phyloP scores from a whole-genome alignment of 352 stramenopile species.

The Aphanomyces euteiches region DNA sequence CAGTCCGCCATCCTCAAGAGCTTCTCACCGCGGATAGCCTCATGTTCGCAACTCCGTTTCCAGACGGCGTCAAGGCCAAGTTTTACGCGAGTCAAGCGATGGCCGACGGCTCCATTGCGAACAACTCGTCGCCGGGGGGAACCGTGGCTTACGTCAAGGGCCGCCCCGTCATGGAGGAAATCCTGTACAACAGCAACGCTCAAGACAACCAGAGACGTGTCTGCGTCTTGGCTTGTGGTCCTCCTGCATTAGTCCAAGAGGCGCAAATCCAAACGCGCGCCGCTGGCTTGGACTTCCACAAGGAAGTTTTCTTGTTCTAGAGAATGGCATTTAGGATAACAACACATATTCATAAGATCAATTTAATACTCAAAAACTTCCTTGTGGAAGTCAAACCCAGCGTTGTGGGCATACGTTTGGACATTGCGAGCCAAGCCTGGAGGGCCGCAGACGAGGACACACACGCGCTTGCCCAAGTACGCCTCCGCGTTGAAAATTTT shows the following conservation, averaged over 20 bases:
- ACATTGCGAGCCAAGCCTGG: conserved; percentile 67
- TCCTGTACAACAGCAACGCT: conserved; percentile 58
- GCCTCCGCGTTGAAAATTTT: conserved; percentile 67
- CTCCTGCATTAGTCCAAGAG: conserved; percentile 63
- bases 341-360: background rate
- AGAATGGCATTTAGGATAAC: background rate
- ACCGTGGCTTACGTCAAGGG: conserved; percentile 48
- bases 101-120: conserved; percentile 44
- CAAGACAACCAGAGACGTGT: conserved; percentile 43
- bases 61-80: conserved; percentile 53
- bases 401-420: conserved; percentile 55
- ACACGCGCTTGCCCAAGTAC: conserved; percentile 47
- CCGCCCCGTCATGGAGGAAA: conserved; percentile 58
- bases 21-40: conserved; percentile 73
- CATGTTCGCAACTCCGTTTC: conserved; percentile 42
- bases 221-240: conserved; percentile 67
- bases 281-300: conserved; percentile 77
- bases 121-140: conserved; percentile 45
- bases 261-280: conserved; percentile 57
- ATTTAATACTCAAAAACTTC: conserved; percentile 69
- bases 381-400: conserved; percentile 79
- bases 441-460: conserved; percentile 68
- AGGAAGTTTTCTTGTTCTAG: conserved; percentile 73
- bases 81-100: conserved; percentile 50
- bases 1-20: conserved; percentile 51